Evolutionary conservation across 1,284 basidiomycete species (phyloP).

Genomic region (Puccinia hordei): DNA sequence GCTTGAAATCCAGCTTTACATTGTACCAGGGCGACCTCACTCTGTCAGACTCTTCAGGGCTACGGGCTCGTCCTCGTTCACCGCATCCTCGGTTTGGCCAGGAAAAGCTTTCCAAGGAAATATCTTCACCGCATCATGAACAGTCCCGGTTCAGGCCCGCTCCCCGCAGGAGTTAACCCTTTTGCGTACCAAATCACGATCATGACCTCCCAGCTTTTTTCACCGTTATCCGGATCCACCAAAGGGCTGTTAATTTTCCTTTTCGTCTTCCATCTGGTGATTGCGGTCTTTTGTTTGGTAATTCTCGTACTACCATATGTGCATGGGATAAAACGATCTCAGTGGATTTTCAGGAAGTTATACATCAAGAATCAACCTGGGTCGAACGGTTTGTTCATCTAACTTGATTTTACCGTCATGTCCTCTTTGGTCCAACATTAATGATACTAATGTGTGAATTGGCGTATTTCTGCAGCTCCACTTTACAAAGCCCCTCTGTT

Average conservation of each 20-base stretch:
- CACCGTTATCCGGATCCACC: background rate
- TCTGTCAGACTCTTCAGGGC: background rate
- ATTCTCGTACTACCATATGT: background rate
- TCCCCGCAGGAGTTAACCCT: background rate
- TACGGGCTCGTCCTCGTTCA: too few species aligned
- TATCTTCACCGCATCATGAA: background rate
- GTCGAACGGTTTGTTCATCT: background rate
- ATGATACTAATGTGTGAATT: background rate
- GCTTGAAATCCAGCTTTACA: too few species aligned
- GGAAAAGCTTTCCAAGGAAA: background rate
- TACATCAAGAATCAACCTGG: background rate
- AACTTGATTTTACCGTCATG: background rate
- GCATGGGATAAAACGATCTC: background rate
- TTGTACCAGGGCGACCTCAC: too few species aligned
- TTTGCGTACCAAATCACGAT: background rate
- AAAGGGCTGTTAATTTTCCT: background rate
- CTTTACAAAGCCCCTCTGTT: constrained; percentile 3
- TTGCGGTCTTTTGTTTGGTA: background rate
- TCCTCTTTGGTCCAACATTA: background rate
- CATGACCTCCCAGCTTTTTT: background rate
- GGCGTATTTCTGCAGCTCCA: background rate
- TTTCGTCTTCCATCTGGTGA: background rate
- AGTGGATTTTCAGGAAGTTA: constrained; percentile 12
- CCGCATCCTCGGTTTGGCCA: too few species aligned
- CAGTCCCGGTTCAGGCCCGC: background rate